Conservation (phyloP, 176 grass and related monocot genomes). For the Paspalum notatum region DNA sequence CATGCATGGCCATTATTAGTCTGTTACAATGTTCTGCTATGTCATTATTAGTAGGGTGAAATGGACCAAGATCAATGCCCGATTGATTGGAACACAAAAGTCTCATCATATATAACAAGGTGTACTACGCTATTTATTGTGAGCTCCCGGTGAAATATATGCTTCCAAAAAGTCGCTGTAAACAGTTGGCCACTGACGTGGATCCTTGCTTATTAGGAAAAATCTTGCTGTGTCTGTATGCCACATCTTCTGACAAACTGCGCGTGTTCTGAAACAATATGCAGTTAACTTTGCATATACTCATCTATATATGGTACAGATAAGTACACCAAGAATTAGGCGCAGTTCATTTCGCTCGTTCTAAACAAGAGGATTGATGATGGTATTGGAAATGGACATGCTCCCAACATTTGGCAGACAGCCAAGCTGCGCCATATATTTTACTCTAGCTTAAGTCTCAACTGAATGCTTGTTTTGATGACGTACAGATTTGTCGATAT, state of each 20-base stretch:
- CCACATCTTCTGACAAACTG: neutral
- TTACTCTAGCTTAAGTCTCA: neutral
- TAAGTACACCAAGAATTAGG: neutral
- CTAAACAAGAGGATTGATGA: neutral
- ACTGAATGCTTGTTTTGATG: neutral
- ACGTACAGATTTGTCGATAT: too few species aligned
- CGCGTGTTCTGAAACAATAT: neutral
- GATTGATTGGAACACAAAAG: too few species aligned
- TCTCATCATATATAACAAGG: too few species aligned
- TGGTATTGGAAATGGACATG: neutral
- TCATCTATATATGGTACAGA: neutral
- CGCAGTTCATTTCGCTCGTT: neutral
- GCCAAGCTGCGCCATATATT: neutral
- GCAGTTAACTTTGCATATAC: too few species aligned
- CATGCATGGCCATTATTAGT: neutral
- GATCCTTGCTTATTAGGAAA: constrained; percentile 1
- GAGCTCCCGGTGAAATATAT: too few species aligned
- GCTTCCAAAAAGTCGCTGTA: too few species aligned
- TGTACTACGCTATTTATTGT: too few species aligned
- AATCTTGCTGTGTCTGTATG: neutral
- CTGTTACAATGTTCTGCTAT: neutral
- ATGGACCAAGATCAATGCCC: too few species aligned
- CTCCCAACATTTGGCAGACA: constrained; percentile 20
- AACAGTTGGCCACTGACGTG: too few species aligned
- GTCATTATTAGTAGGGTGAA: neutral